phyloP scores from a whole-genome alignment of 768 basidiomycete genomes.

The Rhodosporidiobolus sp. region DNA sequence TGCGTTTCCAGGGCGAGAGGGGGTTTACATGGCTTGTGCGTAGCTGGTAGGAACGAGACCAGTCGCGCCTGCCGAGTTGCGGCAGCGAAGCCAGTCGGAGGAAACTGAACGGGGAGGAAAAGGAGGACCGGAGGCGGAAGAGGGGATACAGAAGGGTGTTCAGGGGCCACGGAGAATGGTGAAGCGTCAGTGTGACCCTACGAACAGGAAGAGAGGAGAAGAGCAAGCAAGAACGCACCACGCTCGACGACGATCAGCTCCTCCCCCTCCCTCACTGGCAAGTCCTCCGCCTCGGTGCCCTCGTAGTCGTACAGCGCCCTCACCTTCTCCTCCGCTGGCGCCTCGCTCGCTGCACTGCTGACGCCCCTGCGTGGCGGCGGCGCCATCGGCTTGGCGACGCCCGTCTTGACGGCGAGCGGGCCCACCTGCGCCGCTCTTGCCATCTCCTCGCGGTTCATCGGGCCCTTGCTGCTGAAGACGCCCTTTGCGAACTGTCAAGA shows the following conservation, averaged over 20 bases:
- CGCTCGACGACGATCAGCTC: conserved; percentile 15
- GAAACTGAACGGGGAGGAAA: neutral
- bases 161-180: neutral
- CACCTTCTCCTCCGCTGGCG: neutral
- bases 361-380: conserved; percentile 11
- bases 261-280: conserved; percentile 19
- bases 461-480: conserved; percentile 14
- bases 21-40: neutral
- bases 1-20: neutral
- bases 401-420: conserved; percentile 18
- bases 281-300: conserved; percentile 12
- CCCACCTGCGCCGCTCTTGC: conserved; percentile 8
- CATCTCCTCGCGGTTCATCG: conserved; percentile 10
- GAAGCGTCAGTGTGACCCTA: no score
- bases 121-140: no score
- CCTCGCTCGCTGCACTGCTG: neutral
- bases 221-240: neutral
- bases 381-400: neutral
- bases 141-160: no score
- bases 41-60: conserved; percentile 1
- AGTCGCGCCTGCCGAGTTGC: neutral
- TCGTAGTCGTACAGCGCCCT: conserved; percentile 26
- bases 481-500: conserved; percentile 15
- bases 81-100: conserved; percentile 6
- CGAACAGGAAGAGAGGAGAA: neutral